Evolutionary conservation across 2,329 filamentous ascomycete species (phyloP).

Genomic region (Neoscytalidium dimidiatum): DNA sequence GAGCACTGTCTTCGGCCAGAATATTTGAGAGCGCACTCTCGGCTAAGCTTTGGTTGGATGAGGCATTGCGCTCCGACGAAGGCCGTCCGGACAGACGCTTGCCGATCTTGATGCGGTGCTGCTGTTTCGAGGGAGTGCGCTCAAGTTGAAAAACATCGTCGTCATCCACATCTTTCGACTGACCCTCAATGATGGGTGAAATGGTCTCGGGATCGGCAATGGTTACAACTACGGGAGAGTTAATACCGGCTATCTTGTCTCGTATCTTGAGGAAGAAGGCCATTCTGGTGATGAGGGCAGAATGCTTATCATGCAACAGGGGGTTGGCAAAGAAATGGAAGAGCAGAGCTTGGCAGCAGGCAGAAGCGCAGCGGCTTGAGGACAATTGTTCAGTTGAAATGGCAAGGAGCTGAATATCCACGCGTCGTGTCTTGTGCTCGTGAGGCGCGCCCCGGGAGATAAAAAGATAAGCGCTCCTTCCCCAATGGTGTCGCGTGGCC

Average conservation of each 20-base stretch:
- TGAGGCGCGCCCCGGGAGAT: constrained; percentile 3
- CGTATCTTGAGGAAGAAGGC: background rate
- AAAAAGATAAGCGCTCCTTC: constrained; percentile 15
- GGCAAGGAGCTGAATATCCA: background rate
- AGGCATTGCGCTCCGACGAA: constrained; percentile 33
- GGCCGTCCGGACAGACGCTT: constrained; percentile 48
- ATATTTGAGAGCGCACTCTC: constrained; percentile 12
- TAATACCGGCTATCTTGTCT: background rate
- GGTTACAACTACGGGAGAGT: constrained; percentile 42
- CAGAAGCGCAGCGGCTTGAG: background rate
- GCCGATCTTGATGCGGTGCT: constrained; percentile 40
- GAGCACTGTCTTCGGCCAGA: constrained; percentile 7
- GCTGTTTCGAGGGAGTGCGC: constrained; percentile 36
- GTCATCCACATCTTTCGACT: constrained; percentile 47
- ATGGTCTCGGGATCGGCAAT: constrained; percentile 49
- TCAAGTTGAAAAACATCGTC: constrained; percentile 43
- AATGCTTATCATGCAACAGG: background rate
- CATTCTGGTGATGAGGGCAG: background rate
- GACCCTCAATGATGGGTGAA: constrained; percentile 49
- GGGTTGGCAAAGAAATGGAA: background rate
- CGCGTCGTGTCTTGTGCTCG: background rate
- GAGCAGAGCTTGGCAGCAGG: background rate
- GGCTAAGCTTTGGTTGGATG: constrained; percentile 24
- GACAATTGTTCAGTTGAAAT: background rate
- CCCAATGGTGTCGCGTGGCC: constrained; percentile 6